phyloP scores from a whole-genome alignment of 441 rosid species.

The Capsella rubella region DNA sequence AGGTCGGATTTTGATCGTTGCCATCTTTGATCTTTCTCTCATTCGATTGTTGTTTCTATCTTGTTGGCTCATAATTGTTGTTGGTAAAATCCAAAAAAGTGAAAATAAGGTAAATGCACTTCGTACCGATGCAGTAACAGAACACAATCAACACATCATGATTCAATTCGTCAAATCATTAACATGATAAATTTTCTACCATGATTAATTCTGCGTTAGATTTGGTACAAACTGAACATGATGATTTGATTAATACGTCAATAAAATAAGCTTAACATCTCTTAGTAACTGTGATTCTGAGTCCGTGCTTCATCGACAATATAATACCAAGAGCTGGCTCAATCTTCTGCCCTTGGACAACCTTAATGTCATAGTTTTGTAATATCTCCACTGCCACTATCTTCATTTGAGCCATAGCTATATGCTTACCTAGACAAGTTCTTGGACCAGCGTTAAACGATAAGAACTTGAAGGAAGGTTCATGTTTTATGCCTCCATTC shows the following conservation, averaged over 20 bases:
- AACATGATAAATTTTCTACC: too few species aligned
- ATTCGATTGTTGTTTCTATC: too few species aligned
- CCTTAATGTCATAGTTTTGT: background rate
- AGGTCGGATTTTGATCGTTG: background rate
- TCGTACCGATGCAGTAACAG: too few species aligned
- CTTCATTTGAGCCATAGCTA: background rate
- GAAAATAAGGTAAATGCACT: too few species aligned
- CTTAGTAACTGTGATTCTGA: background rate
- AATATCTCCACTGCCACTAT: constrained; percentile 2
- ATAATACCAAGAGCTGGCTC: constrained; percentile 25
- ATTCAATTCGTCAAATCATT: too few species aligned
- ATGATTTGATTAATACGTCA: background rate
- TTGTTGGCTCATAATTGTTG: too few species aligned
- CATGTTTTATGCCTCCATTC: background rate
- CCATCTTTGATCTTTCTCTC: too few species aligned
- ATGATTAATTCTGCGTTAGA: too few species aligned
- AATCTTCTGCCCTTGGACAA: constrained; percentile 39
- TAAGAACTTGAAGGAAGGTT: background rate
- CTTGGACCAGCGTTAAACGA: constrained; percentile 1
- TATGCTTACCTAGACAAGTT: constrained; percentile 3
- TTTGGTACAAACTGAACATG: background rate
- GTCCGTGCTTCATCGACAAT: constrained; percentile 1
- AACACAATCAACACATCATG: too few species aligned
- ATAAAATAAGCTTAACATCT: background rate
- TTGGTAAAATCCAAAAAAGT: too few species aligned